Percentiles rank a stretch among this genome's conserved stretches.
phyloP scores from a whole-genome alignment of 495 filamentous ascomycete genomes.

The Talaromyces nanjingensis region DNA sequence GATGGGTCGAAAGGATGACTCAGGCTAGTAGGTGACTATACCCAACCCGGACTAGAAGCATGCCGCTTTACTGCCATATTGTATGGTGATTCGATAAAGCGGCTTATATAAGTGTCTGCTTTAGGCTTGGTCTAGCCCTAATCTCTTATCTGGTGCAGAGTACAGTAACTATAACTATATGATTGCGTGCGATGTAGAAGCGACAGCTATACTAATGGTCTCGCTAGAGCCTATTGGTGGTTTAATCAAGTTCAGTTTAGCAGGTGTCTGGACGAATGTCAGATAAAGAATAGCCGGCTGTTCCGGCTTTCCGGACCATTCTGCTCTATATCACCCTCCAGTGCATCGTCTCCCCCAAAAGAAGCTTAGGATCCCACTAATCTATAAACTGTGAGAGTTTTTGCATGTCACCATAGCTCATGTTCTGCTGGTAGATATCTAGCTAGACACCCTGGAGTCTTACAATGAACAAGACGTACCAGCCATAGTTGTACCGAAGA shows the following conservation, averaged over 20 bases:
- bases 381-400: neutral
- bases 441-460: too few species aligned
- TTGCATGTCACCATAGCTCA: too few species aligned
- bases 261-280: neutral
- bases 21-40: neutral
- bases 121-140: neutral
- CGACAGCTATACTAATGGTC: neutral
- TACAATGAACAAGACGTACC: too few species aligned
- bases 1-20: neutral
- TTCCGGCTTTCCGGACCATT: neutral
- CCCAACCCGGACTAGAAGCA: neutral
- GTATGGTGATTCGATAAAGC: neutral
- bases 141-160: neutral
- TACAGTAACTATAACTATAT: neutral
- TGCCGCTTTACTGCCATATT: neutral
- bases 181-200: neutral
- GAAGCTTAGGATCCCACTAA: too few species aligned
- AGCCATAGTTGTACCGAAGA: too few species aligned
- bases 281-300: too few species aligned
- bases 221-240: neutral
- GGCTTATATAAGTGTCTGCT: neutral
- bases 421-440: too few species aligned
- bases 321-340: too few species aligned
- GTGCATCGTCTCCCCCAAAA: too few species aligned
- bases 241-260: neutral